Conservation (phyloP, 148 eudicot species). For the Polygonum maritimum region DNA sequence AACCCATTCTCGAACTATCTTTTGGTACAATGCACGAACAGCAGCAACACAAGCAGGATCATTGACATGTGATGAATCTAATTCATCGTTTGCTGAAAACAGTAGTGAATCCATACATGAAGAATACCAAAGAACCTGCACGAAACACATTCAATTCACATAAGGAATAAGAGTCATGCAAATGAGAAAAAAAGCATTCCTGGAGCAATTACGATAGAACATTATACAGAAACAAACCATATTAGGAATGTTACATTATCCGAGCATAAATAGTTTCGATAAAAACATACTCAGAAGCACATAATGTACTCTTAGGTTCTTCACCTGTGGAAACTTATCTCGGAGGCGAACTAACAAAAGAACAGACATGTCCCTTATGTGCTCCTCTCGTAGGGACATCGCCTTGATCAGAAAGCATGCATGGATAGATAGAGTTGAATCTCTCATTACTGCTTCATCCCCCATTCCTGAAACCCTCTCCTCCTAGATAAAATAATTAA, state of each 20-base stretch:
- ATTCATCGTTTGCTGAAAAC: constrained; percentile 71
- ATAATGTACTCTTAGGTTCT: neutral
- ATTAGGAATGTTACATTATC: neutral
- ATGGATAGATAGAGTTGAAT: constrained; percentile 69
- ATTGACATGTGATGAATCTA: constrained; percentile 68
- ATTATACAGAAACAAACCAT: neutral
- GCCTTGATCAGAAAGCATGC: constrained; percentile 85
- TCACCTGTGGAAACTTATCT: constrained; percentile 92
- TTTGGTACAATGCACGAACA: constrained; percentile 82
- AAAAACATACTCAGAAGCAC: neutral
- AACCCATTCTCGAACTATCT: constrained; percentile 87
- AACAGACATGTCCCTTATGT: constrained; percentile 77
- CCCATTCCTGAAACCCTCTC: constrained; percentile 68
- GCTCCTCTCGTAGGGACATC: constrained; percentile 89
- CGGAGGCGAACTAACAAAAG: constrained; percentile 70
- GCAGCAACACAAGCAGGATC: constrained; percentile 89
- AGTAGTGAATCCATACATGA: constrained; percentile 79
- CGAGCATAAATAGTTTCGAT: neutral
- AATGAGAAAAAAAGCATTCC: neutral
- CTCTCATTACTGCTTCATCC: constrained; percentile 62
- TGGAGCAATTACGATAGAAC: neutral
- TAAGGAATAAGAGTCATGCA: neutral
- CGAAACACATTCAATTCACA: constrained; percentile 5
- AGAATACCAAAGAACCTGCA: constrained; percentile 95
- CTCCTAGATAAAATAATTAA: constrained; percentile 36